Conservation (phyloP, 2,329 filamentous ascomycete species). For the Microdochium trichocladiopsis region DNA sequence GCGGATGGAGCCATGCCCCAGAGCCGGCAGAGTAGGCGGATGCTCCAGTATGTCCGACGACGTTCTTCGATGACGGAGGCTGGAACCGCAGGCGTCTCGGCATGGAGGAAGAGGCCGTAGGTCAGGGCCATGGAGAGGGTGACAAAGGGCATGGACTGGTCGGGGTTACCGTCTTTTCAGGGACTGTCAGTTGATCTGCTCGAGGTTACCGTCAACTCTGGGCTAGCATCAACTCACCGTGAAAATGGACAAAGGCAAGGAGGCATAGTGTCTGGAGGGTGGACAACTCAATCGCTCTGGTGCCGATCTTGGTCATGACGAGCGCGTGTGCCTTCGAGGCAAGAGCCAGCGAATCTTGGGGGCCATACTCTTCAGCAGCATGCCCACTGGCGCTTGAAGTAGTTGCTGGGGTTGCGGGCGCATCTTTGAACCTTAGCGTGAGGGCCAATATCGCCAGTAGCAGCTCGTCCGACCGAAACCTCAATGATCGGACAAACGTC, state of each 20-base stretch:
- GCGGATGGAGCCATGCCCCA: conserved; percentile 12
- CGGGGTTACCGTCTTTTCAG: conserved; percentile 35
- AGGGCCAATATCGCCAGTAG: background rate
- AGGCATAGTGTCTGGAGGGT: background rate
- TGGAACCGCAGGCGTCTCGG: conserved; percentile 16
- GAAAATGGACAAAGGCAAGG: conserved; percentile 1
- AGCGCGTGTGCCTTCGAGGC: background rate
- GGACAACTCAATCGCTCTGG: background rate
- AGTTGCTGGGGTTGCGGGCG: background rate
- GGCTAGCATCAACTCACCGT: conserved; percentile 1
- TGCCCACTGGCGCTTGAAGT: background rate
- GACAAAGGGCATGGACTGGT: conserved; percentile 32
- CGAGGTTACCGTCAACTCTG: too few relatives aligned
- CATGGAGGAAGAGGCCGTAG: conserved; percentile 32
- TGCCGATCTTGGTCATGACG: background rate
- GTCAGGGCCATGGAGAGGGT: conserved; percentile 36
- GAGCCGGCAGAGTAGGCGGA: conserved; percentile 20
- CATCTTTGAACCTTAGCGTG: background rate
- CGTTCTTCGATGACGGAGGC: conserved; percentile 16
- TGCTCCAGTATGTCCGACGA: conserved; percentile 22
- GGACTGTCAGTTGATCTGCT: too few relatives aligned
- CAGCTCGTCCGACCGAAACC: background rate
- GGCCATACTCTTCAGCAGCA: background rate
- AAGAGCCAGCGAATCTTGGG: background rate
- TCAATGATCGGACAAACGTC: background rate